phyloP scores from a whole-genome alignment of 495 filamentous ascomycete genomes.

The Penicillium riverlandense region DNA sequence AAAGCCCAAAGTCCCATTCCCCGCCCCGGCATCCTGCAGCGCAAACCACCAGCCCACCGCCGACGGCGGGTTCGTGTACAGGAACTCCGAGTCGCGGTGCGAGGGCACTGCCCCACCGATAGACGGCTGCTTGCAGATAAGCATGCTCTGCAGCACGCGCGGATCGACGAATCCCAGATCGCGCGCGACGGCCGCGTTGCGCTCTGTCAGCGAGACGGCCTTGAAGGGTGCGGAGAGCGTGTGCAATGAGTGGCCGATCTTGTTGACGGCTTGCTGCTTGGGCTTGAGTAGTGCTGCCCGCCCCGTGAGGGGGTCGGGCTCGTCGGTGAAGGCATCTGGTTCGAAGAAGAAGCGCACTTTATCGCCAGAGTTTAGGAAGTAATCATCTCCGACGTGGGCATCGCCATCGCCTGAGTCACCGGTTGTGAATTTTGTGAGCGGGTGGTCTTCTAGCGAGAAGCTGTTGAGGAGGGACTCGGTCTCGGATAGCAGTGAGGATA shows the following conservation, averaged over 20 bases:
- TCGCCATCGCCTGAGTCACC: slow-evolving; percentile 44
- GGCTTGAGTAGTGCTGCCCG: slow-evolving; percentile 54
- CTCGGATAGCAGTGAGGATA: slow-evolving; percentile 62
- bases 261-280: slow-evolving; percentile 81
- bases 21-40: slow-evolving; percentile 75
- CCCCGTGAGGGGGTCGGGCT: slow-evolving; percentile 38
- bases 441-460: slow-evolving; percentile 73
- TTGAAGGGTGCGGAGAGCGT: slow-evolving; percentile 64
- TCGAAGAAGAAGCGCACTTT: slow-evolving; percentile 98
- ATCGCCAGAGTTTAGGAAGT: slow-evolving; percentile 84
- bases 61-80: slow-evolving; percentile 85
- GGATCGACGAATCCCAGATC: slow-evolving; percentile 70
- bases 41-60: slow-evolving; percentile 97
- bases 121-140: slow-evolving; percentile 96
- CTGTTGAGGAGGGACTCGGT: slow-evolving; percentile 65
- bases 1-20: slow-evolving; percentile 87
- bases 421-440: slow-evolving; percentile 87
- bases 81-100: slow-evolving; percentile 86
- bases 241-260: slow-evolving; percentile 92
- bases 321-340: slow-evolving; percentile 48
- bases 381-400: slow-evolving; percentile 83
- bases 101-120: slow-evolving; percentile 83
- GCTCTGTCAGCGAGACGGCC: slow-evolving; percentile 44
- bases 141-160: slow-evolving; percentile 81
- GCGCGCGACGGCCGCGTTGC: slow-evolving; percentile 59